A percentile compares a stretch with the other conserved stretches of the same genome.
Conservation (phyloP, 176 grass and related monocot genomes). For the Zizania latifolia region DNA sequence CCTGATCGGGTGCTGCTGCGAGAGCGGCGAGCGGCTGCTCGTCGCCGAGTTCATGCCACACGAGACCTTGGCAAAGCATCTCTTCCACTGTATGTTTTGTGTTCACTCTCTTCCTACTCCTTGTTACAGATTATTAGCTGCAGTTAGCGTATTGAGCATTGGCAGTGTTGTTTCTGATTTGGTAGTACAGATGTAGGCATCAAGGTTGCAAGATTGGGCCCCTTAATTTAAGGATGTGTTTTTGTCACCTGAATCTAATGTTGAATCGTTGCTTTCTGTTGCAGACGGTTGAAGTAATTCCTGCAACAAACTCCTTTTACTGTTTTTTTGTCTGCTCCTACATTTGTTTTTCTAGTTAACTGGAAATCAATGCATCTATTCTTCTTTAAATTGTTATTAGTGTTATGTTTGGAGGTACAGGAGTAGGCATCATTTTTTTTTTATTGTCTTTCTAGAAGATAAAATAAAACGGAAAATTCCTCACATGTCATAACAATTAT, state of each 20-base stretch:
- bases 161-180: neutral
- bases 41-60: slow-evolving; percentile 84
- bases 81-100: slow-evolving; percentile 81
- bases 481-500: too few relatives aligned
- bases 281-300: neutral
- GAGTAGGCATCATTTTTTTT: neutral
- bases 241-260: neutral
- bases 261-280: neutral
- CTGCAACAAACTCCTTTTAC: neutral
- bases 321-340: neutral
- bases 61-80: slow-evolving; percentile 80
- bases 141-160: neutral
- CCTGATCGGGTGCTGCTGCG: slow-evolving; percentile 72
- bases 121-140: neutral
- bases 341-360: neutral
- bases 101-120: neutral
- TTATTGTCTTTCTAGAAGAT: neutral
- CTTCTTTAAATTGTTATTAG: neutral
- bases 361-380: neutral
- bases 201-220: neutral
- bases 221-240: slow-evolving; percentile 6
- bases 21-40: slow-evolving; percentile 69
- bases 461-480: too few relatives aligned
- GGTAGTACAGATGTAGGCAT: slow-evolving; percentile 6
- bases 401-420: neutral